These are phyloP conservation scores for Elsinoe batatas DNA, from an alignment of 2,329 filamentous ascomycete genomes.

Conservation along the genomic window DNA sequence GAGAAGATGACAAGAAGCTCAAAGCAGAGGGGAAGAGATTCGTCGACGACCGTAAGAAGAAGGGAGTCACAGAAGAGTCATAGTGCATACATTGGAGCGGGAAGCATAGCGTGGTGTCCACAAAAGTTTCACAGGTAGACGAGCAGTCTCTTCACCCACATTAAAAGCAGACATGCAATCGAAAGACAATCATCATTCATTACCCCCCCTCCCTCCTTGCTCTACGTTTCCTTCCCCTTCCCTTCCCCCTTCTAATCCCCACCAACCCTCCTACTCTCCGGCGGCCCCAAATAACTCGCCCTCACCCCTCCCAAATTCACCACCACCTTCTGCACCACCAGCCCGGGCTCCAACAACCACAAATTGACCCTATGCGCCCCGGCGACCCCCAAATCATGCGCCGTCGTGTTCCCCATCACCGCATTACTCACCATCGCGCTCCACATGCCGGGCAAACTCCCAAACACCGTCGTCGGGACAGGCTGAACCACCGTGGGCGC, in stretches of 20 bases:
- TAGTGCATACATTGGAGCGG: background rate
- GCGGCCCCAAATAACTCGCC: slow-evolving; percentile 28
- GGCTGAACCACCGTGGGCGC: slow-evolving; percentile 21
- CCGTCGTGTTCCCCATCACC: slow-evolving; percentile 41
- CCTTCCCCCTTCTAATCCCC: background rate
- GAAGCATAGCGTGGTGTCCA: background rate
- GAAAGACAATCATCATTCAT: too few relatives aligned
- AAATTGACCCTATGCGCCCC: slow-evolving; percentile 36
- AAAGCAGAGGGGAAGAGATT: slow-evolving; percentile 15
- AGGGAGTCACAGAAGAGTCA: background rate
- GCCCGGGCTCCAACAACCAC: slow-evolving; percentile 38
- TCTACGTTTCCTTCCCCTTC: too few relatives aligned
- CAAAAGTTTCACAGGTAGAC: too few relatives aligned
- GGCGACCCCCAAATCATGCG: slow-evolving; percentile 24
- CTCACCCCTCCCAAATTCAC: slow-evolving; percentile 27
- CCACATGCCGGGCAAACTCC: slow-evolving; percentile 38
- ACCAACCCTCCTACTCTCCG: slow-evolving; percentile 21
- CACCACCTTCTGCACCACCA: slow-evolving; percentile 32
- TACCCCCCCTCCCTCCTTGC: too few relatives aligned
- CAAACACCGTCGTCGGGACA: slow-evolving; percentile 21
- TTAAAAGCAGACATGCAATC: too few relatives aligned
- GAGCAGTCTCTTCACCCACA: too few relatives aligned
- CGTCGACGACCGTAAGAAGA: background rate
- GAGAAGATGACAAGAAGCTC: slow-evolving; percentile 12
- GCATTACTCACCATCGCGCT: slow-evolving; percentile 39